Conservation (phyloP, 2,329 filamentous ascomycete species). For the Thelonectria olida region DNA sequence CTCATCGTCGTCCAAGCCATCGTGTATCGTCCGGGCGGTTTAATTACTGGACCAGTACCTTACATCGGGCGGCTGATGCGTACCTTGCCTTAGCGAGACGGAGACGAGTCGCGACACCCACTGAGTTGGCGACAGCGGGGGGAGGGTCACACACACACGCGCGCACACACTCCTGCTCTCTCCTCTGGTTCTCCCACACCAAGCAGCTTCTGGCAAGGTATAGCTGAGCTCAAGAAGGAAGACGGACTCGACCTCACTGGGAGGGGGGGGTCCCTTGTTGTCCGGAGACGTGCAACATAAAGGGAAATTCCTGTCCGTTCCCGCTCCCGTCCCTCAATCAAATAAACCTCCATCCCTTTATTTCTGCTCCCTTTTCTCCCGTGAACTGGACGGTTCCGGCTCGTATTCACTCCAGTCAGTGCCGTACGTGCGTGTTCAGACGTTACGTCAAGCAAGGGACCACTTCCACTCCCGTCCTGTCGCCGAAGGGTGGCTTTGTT, state of each 20-base stretch:
- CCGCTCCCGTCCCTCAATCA: background rate
- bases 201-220: background rate
- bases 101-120: background rate
- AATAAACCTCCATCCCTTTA: background rate
- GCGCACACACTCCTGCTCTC: background rate
- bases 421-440: too few species aligned
- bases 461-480: too few species aligned
- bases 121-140: conserved; percentile 6
- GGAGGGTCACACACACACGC: background rate
- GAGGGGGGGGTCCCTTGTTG: conserved; percentile 11
- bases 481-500: background rate
- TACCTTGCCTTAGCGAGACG: conserved; percentile 19
- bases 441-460: too few species aligned
- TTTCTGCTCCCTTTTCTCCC: background rate
- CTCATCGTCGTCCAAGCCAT: background rate
- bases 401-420: too few species aligned
- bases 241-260: background rate
- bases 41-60: background rate
- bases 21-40: too few species aligned
- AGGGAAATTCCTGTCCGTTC: conserved; percentile 32
- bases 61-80: conserved; percentile 3
- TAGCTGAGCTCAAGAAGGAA: background rate
- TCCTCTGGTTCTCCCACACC: background rate
- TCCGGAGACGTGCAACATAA: conserved; percentile 35
- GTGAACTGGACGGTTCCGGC: background rate